A percentile compares a stretch with the other conserved stretches of the same genome.
These are phyloP conservation scores for Cornus kousa DNA, from an alignment of 148 eudicot genomes.

Conservation along the genomic window DNA sequence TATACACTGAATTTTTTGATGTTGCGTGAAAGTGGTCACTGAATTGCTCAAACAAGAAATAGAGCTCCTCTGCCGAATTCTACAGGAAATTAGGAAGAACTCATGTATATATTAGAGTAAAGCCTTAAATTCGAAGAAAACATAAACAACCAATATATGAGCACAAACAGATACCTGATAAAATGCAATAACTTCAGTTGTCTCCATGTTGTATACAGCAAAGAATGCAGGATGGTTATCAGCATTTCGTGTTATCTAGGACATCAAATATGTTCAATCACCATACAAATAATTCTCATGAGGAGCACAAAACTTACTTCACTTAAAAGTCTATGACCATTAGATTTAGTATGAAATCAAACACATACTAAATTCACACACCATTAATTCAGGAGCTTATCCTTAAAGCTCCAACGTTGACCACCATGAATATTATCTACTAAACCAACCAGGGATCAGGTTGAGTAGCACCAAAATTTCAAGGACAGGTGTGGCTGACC, in stretches of 20 bases:
- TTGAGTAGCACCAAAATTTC: not conserved
- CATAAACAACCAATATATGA: not conserved
- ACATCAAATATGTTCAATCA: slow-evolving; percentile 7
- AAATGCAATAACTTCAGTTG: slow-evolving; percentile 84
- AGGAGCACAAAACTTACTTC: not conserved
- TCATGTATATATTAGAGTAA: not conserved
- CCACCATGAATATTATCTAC: not conserved
- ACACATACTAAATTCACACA: not conserved
- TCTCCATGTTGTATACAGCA: slow-evolving; percentile 97
- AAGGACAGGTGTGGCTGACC: no score
- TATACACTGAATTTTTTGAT: slow-evolving; percentile 57
- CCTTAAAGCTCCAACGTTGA: slow-evolving; percentile 1
- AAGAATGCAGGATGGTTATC: slow-evolving; percentile 91
- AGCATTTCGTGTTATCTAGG: slow-evolving; percentile 76
- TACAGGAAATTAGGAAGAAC: slow-evolving; percentile 29
- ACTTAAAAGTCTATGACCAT: no score
- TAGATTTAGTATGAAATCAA: no score
- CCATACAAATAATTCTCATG: not conserved
- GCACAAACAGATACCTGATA: slow-evolving; percentile 59
- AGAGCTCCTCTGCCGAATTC: slow-evolving; percentile 93
- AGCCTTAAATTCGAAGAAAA: not conserved
- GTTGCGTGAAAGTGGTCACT: slow-evolving; percentile 78
- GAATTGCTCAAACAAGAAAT: slow-evolving; percentile 78
- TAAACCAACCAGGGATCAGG: not conserved
- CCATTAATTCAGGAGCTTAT: not conserved